A percentile compares a stretch with the other conserved stretches of the same genome.
Conservation (phyloP, 225 moss, liverwort and hornwort genomes). For the Pseudisothecium myosuroides region DNA sequence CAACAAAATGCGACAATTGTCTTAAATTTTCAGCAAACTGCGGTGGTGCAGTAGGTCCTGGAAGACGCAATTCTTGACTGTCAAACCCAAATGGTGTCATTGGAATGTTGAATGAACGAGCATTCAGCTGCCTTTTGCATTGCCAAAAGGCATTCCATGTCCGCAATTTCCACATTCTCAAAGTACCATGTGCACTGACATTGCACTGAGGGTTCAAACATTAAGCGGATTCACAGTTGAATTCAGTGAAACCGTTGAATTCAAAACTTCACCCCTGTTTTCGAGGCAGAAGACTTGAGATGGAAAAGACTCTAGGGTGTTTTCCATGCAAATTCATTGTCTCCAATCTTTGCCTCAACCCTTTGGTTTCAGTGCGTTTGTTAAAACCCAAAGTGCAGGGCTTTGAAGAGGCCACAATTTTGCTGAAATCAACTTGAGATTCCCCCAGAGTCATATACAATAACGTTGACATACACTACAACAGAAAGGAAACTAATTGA, state of each 20-base stretch:
- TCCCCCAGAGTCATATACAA: neutral
- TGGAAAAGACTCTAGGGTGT: neutral
- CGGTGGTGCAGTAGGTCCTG: neutral
- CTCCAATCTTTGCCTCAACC: neutral
- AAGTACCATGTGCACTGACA: neutral
- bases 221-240: neutral
- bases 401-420: neutral
- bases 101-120: neutral
- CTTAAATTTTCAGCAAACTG: neutral
- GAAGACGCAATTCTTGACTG: neutral
- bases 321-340: neutral
- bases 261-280: neutral
- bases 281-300: neutral
- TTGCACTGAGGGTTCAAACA: neutral
- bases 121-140: conserved; percentile 29
- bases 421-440: neutral
- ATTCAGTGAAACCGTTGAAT: neutral
- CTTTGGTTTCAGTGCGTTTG: neutral
- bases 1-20: neutral
- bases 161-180: conserved; percentile 45
- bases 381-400: neutral
- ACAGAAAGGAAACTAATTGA: neutral
- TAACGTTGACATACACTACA: neutral
- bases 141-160: conserved; percentile 51
- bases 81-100: neutral